These are phyloP conservation scores for Verticillium alfalfae DNA, from an alignment of 2,329 filamentous ascomycete species.

Conservation along the genomic window DNA sequence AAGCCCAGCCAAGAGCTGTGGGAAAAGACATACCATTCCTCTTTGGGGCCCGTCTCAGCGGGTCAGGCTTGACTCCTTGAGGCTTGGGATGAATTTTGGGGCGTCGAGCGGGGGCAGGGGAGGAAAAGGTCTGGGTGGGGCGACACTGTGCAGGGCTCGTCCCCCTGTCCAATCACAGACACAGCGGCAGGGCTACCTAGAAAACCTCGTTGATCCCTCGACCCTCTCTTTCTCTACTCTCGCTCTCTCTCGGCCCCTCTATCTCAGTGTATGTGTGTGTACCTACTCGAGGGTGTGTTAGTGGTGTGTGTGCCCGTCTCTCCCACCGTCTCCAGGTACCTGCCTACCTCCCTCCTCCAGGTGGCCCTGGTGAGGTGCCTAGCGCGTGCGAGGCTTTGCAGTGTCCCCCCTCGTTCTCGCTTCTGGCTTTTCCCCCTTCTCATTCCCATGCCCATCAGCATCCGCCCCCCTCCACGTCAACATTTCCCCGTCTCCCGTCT, in stretches of 20 bases:
- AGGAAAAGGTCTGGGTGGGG: neutral
- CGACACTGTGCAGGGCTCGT: neutral
- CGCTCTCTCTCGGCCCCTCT: no score
- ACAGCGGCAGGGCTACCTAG: neutral
- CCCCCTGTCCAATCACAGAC: neutral
- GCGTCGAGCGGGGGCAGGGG: neutral
- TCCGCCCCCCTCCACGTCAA: constrained; percentile 8
- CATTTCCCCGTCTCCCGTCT: constrained; percentile 11
- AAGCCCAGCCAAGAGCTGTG: neutral
- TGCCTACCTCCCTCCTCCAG: constrained; percentile 1
- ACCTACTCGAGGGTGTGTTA: no score
- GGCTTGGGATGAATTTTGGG: neutral
- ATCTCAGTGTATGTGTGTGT: no score
- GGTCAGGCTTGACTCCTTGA: neutral
- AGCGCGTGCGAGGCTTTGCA: constrained; percentile 13
- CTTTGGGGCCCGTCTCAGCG: neutral
- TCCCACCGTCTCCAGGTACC: neutral
- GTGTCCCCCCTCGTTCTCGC: constrained; percentile 18
- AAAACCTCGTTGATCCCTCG: constrained; percentile 10
- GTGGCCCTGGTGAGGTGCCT: constrained; percentile 3
- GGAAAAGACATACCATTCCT: neutral
- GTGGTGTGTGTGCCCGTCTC: no score
- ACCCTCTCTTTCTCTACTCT: constrained; percentile 9
- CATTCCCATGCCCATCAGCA: neutral
- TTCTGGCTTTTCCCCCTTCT: constrained; percentile 17